Base-by-base conservation (phyloP, 2,329 filamentous ascomycete species). In the Fusarium sp. region DNA sequence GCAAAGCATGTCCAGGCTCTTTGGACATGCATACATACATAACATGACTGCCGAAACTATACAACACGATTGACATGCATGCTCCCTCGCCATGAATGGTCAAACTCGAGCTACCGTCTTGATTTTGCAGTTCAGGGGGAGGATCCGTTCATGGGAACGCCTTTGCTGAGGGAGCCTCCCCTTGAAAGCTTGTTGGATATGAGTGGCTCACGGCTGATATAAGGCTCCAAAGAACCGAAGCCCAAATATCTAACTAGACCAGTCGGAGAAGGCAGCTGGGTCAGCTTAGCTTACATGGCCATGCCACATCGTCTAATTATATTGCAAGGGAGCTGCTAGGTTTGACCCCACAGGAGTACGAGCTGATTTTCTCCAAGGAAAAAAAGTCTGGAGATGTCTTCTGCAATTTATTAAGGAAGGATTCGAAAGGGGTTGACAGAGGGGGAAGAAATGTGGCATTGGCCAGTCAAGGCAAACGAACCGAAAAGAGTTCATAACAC, bases 281-380 rank as follows among this genome's bases (percentile, higher is more conserved):
- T 48, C 71, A 38, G 56, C 71, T 67, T 64, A 74, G 71, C 67
- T 74, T 74, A 64, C 59, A 70, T 66, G 66, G 51, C 67, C 66
- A 71, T 70, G 66, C 67, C 64, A 57, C 63, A 69, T 74, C 39
- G 71, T 59, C 28, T 64, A 61, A 53, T 63, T 63, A 41, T 58
- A 30, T 54, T 58, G 38, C 58, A 74, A 72, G 72, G 71, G 71
- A 74, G 67, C 45, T 68, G 39, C 56, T 44, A 51, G 61, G 62
- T 57, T 65, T 36, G 56, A 72, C 69, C 62, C 69, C 69, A 71
- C 67, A 66, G 55, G 28, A 41, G 66, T 70, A 70, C 50, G 41
- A 62, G 56, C 53, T 66, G 30, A 57, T n/a, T 67, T 41, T 67
- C 35, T 47, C 60, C 36, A 66, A 15, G 32, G 32, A 35, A 15